phyloP scores from a whole-genome alignment of 208 protist species.

The Spongospora subterranea region DNA sequence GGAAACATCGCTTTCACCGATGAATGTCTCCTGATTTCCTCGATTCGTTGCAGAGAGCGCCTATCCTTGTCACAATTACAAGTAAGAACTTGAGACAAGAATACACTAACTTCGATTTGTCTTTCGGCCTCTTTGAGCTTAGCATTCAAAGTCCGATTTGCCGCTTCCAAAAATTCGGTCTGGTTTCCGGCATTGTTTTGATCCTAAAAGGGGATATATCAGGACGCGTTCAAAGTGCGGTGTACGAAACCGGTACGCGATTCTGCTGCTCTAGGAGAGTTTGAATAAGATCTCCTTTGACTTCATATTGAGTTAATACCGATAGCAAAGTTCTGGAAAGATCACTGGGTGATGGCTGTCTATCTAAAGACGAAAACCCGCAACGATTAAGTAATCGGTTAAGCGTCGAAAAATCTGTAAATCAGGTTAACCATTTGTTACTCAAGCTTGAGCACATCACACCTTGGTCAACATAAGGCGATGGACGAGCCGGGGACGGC shows the following conservation, averaged over 20 bases:
- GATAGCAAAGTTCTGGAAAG: background rate
- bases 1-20: no score
- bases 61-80: no score
- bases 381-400: background rate
- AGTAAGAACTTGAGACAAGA: no score
- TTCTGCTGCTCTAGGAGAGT: slow-evolving; percentile 30
- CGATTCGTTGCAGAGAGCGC: no score
- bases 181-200: background rate
- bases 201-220: background rate
- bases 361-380: slow-evolving; percentile 6
- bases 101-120: slow-evolving; percentile 3
- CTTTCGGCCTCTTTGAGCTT: slow-evolving; percentile 5
- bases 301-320: slow-evolving; percentile 37
- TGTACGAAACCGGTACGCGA: background rate
- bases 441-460: no score
- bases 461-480: no score
- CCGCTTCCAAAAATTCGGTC: slow-evolving; percentile 4
- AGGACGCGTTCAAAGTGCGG: background rate
- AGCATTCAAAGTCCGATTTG: background rate
- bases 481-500: no score
- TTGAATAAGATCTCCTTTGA: slow-evolving; percentile 19
- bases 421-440: no score
- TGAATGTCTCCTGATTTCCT: no score
- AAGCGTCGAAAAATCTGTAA: background rate
- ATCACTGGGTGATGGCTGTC: background rate